Conservation (phyloP, 1,284 basidiomycete species). For the Ceratobasidium theobromae region DNA sequence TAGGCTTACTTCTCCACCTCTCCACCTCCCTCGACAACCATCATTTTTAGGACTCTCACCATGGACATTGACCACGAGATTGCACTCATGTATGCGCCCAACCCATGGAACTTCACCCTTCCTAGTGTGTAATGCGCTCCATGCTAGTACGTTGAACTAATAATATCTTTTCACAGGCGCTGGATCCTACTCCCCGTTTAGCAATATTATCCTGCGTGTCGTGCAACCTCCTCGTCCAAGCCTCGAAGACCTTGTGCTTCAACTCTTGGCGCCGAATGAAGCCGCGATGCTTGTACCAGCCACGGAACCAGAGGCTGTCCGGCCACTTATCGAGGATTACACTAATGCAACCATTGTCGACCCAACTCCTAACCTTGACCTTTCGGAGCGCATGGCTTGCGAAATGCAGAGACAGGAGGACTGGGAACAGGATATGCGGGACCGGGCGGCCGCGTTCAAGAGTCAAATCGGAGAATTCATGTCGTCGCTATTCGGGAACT, state of each 20-base stretch:
- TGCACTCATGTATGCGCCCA: slow-evolving; percentile 24
- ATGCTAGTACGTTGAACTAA: neutral
- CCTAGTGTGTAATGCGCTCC: neutral
- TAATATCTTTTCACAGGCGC: neutral
- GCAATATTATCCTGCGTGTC: slow-evolving; percentile 7
- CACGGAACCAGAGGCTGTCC: neutral
- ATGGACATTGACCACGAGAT: slow-evolving; percentile 17
- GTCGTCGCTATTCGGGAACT: slow-evolving; percentile 4
- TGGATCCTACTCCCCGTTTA: slow-evolving; percentile 1
- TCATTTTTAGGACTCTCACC: neutral
- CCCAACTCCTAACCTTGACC: neutral
- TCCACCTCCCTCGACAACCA: neutral
- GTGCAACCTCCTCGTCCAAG: slow-evolving; percentile 2
- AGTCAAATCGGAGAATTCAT: slow-evolving; percentile 7
- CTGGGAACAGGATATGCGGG: slow-evolving; percentile 11
- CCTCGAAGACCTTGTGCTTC: slow-evolving; percentile 11
- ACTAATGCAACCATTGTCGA: neutral
- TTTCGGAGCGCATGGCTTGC: slow-evolving; percentile 25
- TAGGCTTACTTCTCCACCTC: neutral
- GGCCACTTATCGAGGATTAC: neutral
- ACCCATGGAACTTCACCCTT: neutral
- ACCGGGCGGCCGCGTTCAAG: neutral
- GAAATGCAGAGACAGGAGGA: slow-evolving; percentile 24
- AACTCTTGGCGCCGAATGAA: neutral
- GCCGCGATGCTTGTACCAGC: neutral